phyloP scores from a whole-genome alignment of 2,329 filamentous ascomycete species.

The Tolypocladium amazonense region DNA sequence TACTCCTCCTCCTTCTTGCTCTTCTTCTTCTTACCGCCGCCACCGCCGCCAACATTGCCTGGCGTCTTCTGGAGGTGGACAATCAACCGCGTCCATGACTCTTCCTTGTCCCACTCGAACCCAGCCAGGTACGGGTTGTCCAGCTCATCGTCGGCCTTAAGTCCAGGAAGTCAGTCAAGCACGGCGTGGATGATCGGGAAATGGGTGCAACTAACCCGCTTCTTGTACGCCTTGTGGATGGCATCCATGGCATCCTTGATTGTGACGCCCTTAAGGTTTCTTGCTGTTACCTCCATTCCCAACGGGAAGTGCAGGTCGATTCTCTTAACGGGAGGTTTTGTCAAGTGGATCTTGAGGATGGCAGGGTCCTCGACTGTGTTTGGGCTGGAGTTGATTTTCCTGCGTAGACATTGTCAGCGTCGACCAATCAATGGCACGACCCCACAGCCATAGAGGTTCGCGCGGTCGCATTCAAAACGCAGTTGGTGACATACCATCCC shows the following conservation, averaged over 20 bases:
- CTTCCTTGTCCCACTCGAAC: constrained; percentile 94
- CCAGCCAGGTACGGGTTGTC: constrained; percentile 79
- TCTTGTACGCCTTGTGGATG: constrained; percentile 94
- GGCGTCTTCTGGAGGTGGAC: constrained; percentile 74
- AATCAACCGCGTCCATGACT: constrained; percentile 78
- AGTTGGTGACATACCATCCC: constrained; percentile 57
- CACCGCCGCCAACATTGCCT: constrained; percentile 33
- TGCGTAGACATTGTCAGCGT: constrained; percentile 23
- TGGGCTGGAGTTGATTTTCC: constrained; percentile 90
- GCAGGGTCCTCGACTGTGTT: constrained; percentile 71
- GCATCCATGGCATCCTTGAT: constrained; percentile 95
- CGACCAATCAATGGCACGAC: not conserved
- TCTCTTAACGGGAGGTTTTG: constrained; percentile 78
- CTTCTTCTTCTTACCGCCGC: constrained; percentile 60
- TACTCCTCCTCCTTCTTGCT: constrained; percentile 50
- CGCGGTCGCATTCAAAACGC: too few relatives aligned
- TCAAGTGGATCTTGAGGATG: constrained; percentile 70
- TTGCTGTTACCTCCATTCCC: constrained; percentile 76
- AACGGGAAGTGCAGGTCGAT: constrained; percentile 89
- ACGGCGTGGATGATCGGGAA: not conserved
- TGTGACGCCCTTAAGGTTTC: constrained; percentile 89
- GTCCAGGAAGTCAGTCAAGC: constrained; percentile 1
- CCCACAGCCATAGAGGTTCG: not conserved
- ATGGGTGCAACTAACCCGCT: constrained; percentile 55
- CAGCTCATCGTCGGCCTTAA: constrained; percentile 80